Base-by-base conservation (phyloP, 2,329 filamentous ascomycete species). In the Fusarium armeniacum region DNA sequence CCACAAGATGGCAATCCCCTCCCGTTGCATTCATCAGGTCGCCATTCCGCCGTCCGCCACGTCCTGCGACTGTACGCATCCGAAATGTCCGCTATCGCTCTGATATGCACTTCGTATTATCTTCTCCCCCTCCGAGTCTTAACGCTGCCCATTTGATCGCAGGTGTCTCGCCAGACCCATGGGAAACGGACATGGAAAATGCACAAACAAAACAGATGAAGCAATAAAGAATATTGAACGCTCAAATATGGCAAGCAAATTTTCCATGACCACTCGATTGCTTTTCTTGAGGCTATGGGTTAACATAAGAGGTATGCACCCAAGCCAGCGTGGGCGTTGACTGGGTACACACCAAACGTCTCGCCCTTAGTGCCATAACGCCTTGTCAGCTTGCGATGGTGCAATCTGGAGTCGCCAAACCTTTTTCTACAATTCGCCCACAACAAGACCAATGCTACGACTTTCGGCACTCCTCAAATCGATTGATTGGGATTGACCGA, bases 321-420 rank as follows among this genome's bases (percentile, higher is more conserved):
- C 32, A 55, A 38, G n/a, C 59, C 56, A n/a, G 43, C 58, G 44
- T 44, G 59, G 49, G 46, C 46, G 41, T 62, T 43, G 56, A 62
- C 65, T 71, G 57, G 47, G 56, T 61, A 49, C 60, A 71, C 68
- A 51, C 67, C 64, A 64, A 69, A 54, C 49, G 22, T 26, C 28
- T 60, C 55, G 40, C 7, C 35, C 46, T 45, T 74, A 70, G 71
- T 72, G 71, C 54, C 50, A 75, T 74, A 69, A 73, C 73, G 70
- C 69, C 73, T 75, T 75, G 72, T 73, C 72, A 75, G 72, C 70
- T 62, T 60, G 33, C 53, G 47, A 75, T 75, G 73, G 72, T 75
- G 73, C 73, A 75, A 75, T 75, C 69, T 63, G 66, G 72, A 70
- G 70, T 71, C 54, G 52, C 62, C 56, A 62, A 73, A 67, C 58